A percentile compares a stretch with the other conserved stretches of the same genome.
Evolutionary conservation across 805 yeast species (phyloP).

Genomic region (Clavispora phyllophila): DNA sequence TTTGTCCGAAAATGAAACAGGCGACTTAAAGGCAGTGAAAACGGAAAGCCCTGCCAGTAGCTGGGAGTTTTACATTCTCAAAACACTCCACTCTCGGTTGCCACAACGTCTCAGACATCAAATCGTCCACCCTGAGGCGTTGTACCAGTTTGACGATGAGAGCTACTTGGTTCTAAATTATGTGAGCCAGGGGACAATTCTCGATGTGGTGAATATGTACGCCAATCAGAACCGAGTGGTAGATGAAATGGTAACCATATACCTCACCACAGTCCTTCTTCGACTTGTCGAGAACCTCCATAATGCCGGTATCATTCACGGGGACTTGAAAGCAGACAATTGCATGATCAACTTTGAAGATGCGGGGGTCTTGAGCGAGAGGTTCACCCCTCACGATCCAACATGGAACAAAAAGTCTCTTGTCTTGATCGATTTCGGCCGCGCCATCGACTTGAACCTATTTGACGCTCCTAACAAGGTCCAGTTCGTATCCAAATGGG

Average conservation of each 20-base stretch:
- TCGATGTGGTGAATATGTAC: conserved; percentile 58
- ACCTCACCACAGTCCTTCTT: conserved; percentile 60
- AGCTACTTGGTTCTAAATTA: conserved; percentile 63
- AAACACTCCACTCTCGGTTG: conserved; percentile 45
- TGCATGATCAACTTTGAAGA: conserved; percentile 62
- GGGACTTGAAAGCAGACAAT: conserved; percentile 82
- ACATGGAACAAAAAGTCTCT: conserved; percentile 52
- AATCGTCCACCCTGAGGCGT: conserved; percentile 46
- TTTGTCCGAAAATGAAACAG: conserved; percentile 56
- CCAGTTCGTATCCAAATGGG: conserved; percentile 56
- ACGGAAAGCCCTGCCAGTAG: conserved; percentile 62
- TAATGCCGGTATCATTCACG: conserved; percentile 64
- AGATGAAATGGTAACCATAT: conserved; percentile 62
- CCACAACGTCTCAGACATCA: conserved; percentile 23
- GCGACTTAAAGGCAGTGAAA: conserved; percentile 61
- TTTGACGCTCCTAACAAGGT: conserved; percentile 30
- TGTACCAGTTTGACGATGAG: conserved; percentile 60
- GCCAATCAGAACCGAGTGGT: conserved; percentile 21
- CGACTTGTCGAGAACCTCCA: conserved; percentile 61
- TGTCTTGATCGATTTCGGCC: conserved; percentile 73
- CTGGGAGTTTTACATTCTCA: conserved; percentile 80
- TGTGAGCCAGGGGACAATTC: conserved; percentile 63
- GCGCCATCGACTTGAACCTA: conserved; percentile 66
- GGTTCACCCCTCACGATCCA: conserved; percentile 29
- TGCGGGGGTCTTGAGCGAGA: conserved; percentile 10